These are phyloP conservation scores for Tricholoma terreum DNA, from an alignment of 768 basidiomycete species.

Conservation along the genomic window DNA sequence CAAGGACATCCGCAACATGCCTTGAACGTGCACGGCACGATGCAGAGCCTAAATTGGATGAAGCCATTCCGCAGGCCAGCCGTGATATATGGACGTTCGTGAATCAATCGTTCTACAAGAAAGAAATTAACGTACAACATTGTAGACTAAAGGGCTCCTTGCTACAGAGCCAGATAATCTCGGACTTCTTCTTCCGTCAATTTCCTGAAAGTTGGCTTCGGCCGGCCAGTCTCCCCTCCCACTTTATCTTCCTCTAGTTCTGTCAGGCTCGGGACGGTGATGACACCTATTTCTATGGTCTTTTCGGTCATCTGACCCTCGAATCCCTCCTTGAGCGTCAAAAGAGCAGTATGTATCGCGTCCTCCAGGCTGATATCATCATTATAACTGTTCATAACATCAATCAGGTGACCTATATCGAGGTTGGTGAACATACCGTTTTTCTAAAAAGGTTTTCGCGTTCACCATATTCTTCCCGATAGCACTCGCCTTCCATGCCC, in stretches of 20 bases:
- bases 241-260: slow-evolving; percentile 71
- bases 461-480: slow-evolving; percentile 99
- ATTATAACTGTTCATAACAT: slow-evolving; percentile 70
- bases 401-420: slow-evolving; percentile 14
- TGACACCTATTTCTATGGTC: slow-evolving; percentile 97
- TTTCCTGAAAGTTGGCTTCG: slow-evolving; percentile 90
- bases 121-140: slow-evolving; percentile 23
- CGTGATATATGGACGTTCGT: neutral
- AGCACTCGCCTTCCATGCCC: slow-evolving; percentile 99
- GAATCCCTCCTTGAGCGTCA: slow-evolving; percentile 98
- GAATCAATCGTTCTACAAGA: slow-evolving; percentile 4
- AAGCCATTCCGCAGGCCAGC: neutral
- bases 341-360: slow-evolving; percentile 95
- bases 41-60: neutral
- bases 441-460: slow-evolving; percentile 98
- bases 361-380: slow-evolving; percentile 99
- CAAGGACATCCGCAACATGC: neutral
- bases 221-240: slow-evolving; percentile 63
- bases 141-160: slow-evolving; percentile 8
- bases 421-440: slow-evolving; percentile 52
- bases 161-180: slow-evolving; percentile 87
- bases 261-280: slow-evolving; percentile 79
- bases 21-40: neutral
- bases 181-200: slow-evolving; percentile 94
- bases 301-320: slow-evolving; percentile 99